Evolutionary conservation across 2,329 filamentous ascomycete species (phyloP).

Genomic region (Xylariaceae sp.): DNA sequence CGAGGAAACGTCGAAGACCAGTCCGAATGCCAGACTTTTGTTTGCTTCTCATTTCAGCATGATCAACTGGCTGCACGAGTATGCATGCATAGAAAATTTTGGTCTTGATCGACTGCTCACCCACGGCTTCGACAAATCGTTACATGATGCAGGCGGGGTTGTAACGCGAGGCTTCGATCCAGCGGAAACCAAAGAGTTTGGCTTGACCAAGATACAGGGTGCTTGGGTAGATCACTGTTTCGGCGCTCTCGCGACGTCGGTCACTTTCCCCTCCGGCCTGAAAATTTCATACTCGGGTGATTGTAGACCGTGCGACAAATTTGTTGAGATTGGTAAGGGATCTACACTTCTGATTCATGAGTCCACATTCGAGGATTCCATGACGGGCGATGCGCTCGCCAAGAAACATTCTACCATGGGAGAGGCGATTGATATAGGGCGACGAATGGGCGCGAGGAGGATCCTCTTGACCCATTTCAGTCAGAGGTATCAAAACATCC

Average conservation of each 20-base stretch:
- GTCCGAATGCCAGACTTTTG: conserved; percentile 45
- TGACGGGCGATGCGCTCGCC: conserved; percentile 69
- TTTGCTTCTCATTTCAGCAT: conserved; percentile 70
- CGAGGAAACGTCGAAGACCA: conserved; percentile 41
- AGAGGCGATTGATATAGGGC: conserved; percentile 77
- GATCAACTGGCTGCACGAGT: conserved; percentile 74
- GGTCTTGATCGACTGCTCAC: conserved; percentile 54
- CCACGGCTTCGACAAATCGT: conserved; percentile 3
- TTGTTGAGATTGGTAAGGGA: conserved; percentile 66
- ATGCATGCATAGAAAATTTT: conserved; percentile 71
- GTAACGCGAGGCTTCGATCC: conserved; percentile 31
- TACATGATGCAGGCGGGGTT: conserved; percentile 5
- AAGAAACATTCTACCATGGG: conserved; percentile 90
- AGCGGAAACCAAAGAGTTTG: conserved; percentile 47
- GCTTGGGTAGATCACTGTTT: conserved; percentile 74
- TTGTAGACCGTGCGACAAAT: conserved; percentile 71
- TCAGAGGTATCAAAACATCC: conserved; percentile 82
- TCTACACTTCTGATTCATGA: conserved; percentile 90
- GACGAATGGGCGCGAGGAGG: conserved; percentile 72
- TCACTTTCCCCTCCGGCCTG: conserved; percentile 76
- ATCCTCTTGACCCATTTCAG: conserved; percentile 92
- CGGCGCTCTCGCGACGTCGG: conserved; percentile 68
- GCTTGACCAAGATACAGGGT: conserved; percentile 64
- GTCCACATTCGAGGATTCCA: conserved; percentile 90
- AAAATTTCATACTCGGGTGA: conserved; percentile 93